Evolutionary conservation across 495 filamentous ascomycete genomes (phyloP), one percentile per base, ranked within the genome.

Genomic region (Penicillium mononematosum): DNA sequence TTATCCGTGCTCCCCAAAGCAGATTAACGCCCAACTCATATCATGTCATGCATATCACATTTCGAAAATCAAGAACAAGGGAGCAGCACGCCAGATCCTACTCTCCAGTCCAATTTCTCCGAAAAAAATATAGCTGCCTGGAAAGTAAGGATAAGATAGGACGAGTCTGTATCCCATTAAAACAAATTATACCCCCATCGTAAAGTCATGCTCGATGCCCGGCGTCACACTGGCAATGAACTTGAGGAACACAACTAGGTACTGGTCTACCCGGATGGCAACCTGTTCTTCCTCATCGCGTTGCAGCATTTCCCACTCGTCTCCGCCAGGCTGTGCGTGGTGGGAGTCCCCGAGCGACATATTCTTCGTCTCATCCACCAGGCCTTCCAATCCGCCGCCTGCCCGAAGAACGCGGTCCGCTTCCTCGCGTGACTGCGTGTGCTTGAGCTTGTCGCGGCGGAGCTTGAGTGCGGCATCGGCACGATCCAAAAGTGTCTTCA

Each of bases 171-270:
- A 44, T 31, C 20, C n/a, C 41, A n/a, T 16, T 5, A 14, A 27
- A 42, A 41, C 10, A 14, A 22, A 39, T 72, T 71, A 97, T 29
- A 98, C 86, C 2, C 93, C 91, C 92, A 98, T 98, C 2, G 94
- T 98, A 70, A 95, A 97, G 70, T 98, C 94, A 69, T 98, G 90
- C 76, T 98, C 94, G 69, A 98, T 97, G 14, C 91, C 91, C 8
- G 94, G 94, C 22, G 93, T 97, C 25, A 98, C 93, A 58, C 89
- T 92, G 12, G 94, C 92, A 81, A 98, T 95, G 72, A 98, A 98
- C 77, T 98, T 98, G 61, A 98, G 76, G 70, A 98, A 98, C 2
- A 98, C 95, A 24, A 98, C 90, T 59, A 98, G 74, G 68, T 98
- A 98, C 77, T 98, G 94, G 71, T 99, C 95, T 44, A 97, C 95